Evolutionary conservation across 176 grass and related monocot genomes (phyloP).

Genomic region (Guadua angustifolia): DNA sequence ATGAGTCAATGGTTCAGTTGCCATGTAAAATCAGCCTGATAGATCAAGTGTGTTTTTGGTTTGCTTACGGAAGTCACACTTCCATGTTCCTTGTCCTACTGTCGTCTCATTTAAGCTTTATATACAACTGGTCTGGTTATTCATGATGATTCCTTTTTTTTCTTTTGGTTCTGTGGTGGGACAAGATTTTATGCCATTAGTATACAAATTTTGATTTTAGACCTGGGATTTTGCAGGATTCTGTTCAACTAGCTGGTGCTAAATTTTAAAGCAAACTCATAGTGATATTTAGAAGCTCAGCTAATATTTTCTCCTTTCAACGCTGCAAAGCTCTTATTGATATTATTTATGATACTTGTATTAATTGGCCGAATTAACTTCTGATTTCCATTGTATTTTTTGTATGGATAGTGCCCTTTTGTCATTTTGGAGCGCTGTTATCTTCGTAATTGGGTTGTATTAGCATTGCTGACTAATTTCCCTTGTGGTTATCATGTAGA

Average conservation of each 20-base stretch:
- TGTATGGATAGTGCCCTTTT: background rate
- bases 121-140: conserved; percentile 3
- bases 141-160: background rate
- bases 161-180: background rate
- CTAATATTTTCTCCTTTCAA: background rate
- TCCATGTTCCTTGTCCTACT: background rate
- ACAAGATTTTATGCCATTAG: background rate
- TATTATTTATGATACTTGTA: background rate
- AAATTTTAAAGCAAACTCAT: background rate
- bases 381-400: background rate
- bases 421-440: background rate
- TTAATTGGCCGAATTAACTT: background rate
- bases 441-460: background rate
- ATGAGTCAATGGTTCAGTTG: conserved; percentile 20
- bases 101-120: conserved; percentile 4
- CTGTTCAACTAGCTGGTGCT: background rate
- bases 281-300: background rate
- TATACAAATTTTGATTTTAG: background rate
- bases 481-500: conserved; percentile 49
- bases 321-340: background rate
- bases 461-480: background rate
- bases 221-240: background rate
- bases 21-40: background rate
- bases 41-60: background rate
- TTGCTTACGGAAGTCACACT: background rate